These are phyloP conservation scores for Aschersonia sp. DNA, from an alignment of 2,329 filamentous ascomycete genomes.

Conservation along the genomic window DNA sequence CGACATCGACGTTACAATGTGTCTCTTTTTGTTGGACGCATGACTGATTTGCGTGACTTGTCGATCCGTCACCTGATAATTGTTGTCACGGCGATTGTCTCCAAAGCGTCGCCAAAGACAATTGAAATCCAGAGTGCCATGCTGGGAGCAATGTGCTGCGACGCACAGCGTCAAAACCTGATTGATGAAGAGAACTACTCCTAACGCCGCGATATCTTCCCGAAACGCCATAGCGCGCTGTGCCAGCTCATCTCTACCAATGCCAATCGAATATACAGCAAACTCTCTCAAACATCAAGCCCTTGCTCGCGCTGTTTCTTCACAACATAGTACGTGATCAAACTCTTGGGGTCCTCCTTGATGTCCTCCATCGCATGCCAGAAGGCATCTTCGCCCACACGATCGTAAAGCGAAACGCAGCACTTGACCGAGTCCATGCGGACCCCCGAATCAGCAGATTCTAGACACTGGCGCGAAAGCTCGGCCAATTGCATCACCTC, in stretches of 20 bases:
- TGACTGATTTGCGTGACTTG: no score
- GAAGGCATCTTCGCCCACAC: constrained; percentile 46
- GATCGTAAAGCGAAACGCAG: constrained; percentile 56
- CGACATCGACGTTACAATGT: no score
- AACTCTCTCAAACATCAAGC: neutral
- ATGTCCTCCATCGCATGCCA: constrained; percentile 53
- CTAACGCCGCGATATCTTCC: no score
- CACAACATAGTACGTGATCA: constrained; percentile 72
- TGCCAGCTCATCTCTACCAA: neutral
- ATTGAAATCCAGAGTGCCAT: no score
- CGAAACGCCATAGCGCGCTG: no score
- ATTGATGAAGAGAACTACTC: no score
- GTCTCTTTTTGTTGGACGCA: no score
- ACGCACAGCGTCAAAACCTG: no score
- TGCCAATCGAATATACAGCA: neutral
- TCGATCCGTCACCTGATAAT: no score
- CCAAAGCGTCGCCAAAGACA: no score
- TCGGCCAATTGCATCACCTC: constrained; percentile 37
- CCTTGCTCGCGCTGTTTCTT: constrained; percentile 46
- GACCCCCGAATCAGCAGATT: constrained; percentile 46
- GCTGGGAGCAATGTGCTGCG: no score
- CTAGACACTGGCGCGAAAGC: constrained; percentile 41
- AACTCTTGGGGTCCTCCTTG: constrained; percentile 58
- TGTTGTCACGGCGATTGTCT: no score
- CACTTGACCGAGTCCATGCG: constrained; percentile 66